Evolutionary conservation across 192 early-diverging fungal genomes (phyloP).

Genomic region (Coemansia sp.): DNA sequence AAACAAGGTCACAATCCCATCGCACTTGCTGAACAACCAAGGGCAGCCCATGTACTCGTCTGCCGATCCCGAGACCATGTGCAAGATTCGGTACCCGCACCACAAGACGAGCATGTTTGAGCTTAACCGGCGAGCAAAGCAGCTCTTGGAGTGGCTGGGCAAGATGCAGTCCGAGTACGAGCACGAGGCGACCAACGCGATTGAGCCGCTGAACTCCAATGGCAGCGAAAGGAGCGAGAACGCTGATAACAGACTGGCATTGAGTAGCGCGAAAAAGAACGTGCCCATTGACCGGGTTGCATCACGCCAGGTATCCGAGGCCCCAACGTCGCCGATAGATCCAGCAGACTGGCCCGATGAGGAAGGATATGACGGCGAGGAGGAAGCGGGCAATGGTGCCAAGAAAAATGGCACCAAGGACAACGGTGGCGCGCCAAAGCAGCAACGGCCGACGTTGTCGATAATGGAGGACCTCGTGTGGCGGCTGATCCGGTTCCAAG

Average conservation of each 20-base stretch:
- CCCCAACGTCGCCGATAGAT: conserved; percentile 48
- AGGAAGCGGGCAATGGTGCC: neutral
- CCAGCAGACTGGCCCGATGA: conserved; percentile 53
- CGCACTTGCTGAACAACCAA: conserved; percentile 38
- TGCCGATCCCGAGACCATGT: conserved; percentile 34
- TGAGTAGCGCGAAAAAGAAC: neutral
- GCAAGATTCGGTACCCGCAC: conserved; percentile 52
- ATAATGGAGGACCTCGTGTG: conserved; percentile 54
- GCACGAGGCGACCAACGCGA: conserved; percentile 37
- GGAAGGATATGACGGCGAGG: conserved; percentile 14
- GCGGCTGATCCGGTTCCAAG: conserved; percentile 54
- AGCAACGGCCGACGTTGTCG: conserved; percentile 35
- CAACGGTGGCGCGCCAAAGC: neutral
- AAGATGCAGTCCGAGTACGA: conserved; percentile 53
- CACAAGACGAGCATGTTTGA: conserved; percentile 32
- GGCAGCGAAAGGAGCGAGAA: neutral
- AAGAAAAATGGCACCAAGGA: neutral
- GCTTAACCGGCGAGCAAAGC: conserved; percentile 50
- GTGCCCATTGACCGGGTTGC: neutral
- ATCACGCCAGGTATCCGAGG: conserved; percentile 35
- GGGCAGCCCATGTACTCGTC: conserved; percentile 55
- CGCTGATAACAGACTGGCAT: no score
- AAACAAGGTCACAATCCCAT: conserved; percentile 33
- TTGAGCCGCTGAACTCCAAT: conserved; percentile 1
- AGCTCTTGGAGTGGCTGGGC: conserved; percentile 56